A percentile compares a stretch with the other conserved stretches of the same genome.
Evolutionary conservation across 495 filamentous ascomycete species (phyloP).

Genomic region (Aspergillus coremiiformis): DNA sequence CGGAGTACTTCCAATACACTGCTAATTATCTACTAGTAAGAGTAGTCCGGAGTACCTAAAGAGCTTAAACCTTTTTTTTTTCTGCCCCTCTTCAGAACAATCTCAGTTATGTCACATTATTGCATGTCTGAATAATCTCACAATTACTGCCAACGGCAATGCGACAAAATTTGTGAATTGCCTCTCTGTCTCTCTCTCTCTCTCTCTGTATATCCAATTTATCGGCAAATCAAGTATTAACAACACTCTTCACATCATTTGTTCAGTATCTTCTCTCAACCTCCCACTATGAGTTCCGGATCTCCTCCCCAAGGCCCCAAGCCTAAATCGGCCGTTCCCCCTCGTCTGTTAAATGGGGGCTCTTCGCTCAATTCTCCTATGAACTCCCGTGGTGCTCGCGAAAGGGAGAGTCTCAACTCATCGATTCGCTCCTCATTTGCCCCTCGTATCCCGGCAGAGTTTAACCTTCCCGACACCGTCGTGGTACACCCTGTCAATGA

Average conservation of each 20-base stretch:
- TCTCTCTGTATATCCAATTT: neutral
- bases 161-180: neutral
- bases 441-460: conserved; percentile 35
- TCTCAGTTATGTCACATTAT: neutral
- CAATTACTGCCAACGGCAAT: neutral
- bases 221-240: neutral
- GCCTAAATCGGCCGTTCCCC: conserved; percentile 41
- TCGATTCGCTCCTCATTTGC: conserved; percentile 45
- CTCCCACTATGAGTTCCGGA: conserved; percentile 33
- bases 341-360: conserved; percentile 42
- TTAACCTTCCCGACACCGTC: conserved; percentile 23
- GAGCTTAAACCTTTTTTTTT: conserved; percentile 9
- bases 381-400: conserved; percentile 36
- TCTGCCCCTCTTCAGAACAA: neutral
- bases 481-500: conserved; percentile 16
- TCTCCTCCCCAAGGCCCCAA: conserved; percentile 33
- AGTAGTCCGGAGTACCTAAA: too few relatives aligned
- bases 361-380: conserved; percentile 34
- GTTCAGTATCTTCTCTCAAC: neutral
- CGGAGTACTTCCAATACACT: too few relatives aligned
- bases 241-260: neutral
- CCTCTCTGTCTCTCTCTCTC: too few relatives aligned
- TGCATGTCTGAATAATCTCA: neutral
- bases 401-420: conserved; percentile 45
- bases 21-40: too few relatives aligned